A percentile compares a stretch with the other conserved stretches of the same genome.
Conservation (phyloP, 768 basidiomycete species). For the Saitozyma sp. region DNA sequence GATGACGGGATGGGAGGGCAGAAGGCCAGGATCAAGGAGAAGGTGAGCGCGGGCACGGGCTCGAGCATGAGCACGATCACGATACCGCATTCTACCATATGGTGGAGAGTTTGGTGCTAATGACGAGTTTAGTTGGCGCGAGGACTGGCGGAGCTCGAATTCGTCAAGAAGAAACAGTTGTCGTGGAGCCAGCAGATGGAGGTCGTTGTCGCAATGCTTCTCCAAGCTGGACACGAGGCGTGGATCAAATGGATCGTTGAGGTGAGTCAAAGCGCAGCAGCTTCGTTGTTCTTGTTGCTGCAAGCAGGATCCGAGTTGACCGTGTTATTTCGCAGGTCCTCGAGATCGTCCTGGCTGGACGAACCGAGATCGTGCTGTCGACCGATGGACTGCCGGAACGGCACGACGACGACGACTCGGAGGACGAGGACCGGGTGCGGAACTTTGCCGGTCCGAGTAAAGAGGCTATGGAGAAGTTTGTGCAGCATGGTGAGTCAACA, state of each 20-base stretch:
- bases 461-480: constrained; percentile 68
- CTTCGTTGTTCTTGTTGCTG: neutral
- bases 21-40: constrained; percentile 42
- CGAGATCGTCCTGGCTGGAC: constrained; percentile 45
- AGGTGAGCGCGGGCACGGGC: constrained; percentile 11
- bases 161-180: constrained; percentile 73
- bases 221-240: constrained; percentile 64
- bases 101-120: neutral
- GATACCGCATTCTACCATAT: neutral
- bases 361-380: constrained; percentile 52
- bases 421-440: constrained; percentile 30
- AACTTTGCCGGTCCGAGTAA: constrained; percentile 60
- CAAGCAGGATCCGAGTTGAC: too few relatives aligned
- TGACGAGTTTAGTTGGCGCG: constrained; percentile 15
- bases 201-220: constrained; percentile 72
- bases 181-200: constrained; percentile 87
- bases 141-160: constrained; percentile 63
- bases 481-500: constrained; percentile 67
- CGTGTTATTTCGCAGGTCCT: constrained; percentile 13
- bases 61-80: too few relatives aligned
- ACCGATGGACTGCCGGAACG: constrained; percentile 43
- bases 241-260: constrained; percentile 79
- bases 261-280: constrained; percentile 57
- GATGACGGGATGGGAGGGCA: constrained; percentile 42
- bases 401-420: constrained; percentile 32